These are phyloP conservation scores for Colletotrichum graminicola DNA, from an alignment of 2,329 filamentous ascomycete genomes.

Conservation along the genomic window DNA sequence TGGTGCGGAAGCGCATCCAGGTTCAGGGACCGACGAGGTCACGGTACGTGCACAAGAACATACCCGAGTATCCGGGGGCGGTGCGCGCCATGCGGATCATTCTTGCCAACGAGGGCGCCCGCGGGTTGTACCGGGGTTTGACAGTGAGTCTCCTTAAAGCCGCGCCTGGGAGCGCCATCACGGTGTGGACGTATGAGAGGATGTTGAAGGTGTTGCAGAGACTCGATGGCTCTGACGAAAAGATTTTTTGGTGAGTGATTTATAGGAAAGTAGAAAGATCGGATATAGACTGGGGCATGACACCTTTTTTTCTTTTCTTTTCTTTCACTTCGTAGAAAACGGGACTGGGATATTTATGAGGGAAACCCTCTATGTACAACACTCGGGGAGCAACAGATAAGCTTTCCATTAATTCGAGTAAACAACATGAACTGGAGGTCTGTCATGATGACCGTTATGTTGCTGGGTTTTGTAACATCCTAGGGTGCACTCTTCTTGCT, in stretches of 20 bases:
- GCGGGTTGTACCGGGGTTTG: conserved; percentile 89
- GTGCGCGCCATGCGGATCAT: conserved; percentile 76
- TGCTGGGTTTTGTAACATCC: not conserved
- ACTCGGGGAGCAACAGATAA: not conserved
- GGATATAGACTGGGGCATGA: conserved; percentile 43
- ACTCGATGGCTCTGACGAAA: conserved; percentile 47
- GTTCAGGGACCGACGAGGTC: conserved; percentile 90
- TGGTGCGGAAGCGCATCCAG: conserved; percentile 92
- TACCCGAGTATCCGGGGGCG: conserved; percentile 83
- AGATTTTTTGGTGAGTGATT: conserved; percentile 2
- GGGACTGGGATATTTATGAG: not conserved
- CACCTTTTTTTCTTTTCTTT: not conserved
- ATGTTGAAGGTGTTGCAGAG: conserved; percentile 71
- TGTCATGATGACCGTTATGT: too few species aligned
- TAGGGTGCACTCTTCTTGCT: not conserved
- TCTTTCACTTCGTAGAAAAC: not conserved
- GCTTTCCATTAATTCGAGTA: not conserved
- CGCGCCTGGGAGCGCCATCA: conserved; percentile 91
- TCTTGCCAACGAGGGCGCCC: conserved; percentile 76
- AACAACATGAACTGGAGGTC: too few species aligned
- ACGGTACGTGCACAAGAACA: conserved; percentile 86
- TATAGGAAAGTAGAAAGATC: not conserved
- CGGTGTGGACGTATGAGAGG: conserved; percentile 94
- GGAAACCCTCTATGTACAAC: not conserved
- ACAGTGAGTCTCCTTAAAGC: conserved; percentile 92